Percentiles rank a stretch among this genome's conserved stretches.
Evolutionary conservation across 768 basidiomycete species (phyloP).

Genomic region (Scleroderma citrinum): DNA sequence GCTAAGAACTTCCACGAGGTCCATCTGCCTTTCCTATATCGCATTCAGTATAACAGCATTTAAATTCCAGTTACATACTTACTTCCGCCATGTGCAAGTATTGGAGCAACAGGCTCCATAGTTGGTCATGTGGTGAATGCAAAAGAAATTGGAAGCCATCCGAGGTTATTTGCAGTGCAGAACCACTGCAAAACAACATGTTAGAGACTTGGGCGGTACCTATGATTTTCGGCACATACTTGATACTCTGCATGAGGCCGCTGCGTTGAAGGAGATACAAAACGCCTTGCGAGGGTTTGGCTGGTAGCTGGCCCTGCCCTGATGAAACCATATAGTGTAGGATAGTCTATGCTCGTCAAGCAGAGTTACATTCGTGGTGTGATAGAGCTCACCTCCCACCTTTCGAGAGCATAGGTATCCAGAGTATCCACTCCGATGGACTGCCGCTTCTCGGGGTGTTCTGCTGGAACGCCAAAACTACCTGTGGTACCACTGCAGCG

Average conservation of each 20-base stretch:
- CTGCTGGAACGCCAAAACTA: constrained; percentile 81
- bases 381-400: constrained; percentile 72
- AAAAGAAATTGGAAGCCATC: constrained; percentile 95
- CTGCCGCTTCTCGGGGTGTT: constrained; percentile 54
- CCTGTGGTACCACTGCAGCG: constrained; percentile 58
- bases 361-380: neutral
- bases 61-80: constrained; percentile 9
- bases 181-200: constrained; percentile 36
- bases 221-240: constrained; percentile 39
- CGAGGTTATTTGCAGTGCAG: constrained; percentile 77
- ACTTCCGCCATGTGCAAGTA: constrained; percentile 88
- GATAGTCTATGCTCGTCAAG: constrained; percentile 58
- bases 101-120: constrained; percentile 91
- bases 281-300: constrained; percentile 78
- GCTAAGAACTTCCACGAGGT: constrained; percentile 86
- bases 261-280: constrained; percentile 77
- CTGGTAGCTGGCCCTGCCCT: constrained; percentile 66
- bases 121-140: constrained; percentile 87
- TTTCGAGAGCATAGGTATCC: constrained; percentile 76
- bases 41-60: constrained; percentile 9
- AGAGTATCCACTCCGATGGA: constrained; percentile 53
- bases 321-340: constrained; percentile 98
- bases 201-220: neutral
- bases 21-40: constrained; percentile 76
- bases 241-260: constrained; percentile 73